phyloP scores from a whole-genome alignment of 2,329 filamentous ascomycete genomes.

The Phialocephala sp. region DNA sequence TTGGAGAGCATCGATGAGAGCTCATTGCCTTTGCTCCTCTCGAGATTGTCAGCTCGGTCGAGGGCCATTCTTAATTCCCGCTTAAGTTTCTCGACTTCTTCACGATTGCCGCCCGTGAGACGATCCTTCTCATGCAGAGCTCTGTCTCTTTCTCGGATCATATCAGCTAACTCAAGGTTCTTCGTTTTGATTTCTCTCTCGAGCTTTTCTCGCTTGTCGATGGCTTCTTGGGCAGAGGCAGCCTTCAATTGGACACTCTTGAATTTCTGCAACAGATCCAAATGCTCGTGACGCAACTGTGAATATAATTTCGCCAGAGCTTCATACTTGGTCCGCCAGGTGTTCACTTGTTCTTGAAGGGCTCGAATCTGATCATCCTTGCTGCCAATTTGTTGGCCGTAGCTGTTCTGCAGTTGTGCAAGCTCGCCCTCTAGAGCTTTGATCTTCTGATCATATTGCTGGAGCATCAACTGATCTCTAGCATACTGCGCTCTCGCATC shows the following conservation, averaged over 20 bases:
- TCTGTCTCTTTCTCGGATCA: constrained; percentile 96
- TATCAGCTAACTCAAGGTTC: constrained; percentile 97
- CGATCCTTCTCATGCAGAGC: constrained; percentile 93
- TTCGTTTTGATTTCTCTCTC: constrained; percentile 99
- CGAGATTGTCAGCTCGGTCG: constrained; percentile 89
- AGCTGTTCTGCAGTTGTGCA: constrained; percentile 78
- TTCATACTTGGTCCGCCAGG: constrained; percentile 97
- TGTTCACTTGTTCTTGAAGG: constrained; percentile 96
- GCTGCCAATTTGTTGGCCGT: constrained; percentile 82
- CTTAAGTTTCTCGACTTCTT: constrained; percentile 93
- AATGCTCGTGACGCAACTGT: constrained; percentile 90
- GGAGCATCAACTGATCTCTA: constrained; percentile 94
- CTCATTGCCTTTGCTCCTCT: constrained; percentile 92
- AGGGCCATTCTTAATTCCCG: constrained; percentile 91
- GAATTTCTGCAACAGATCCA: constrained; percentile 94
- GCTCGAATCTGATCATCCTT: constrained; percentile 94
- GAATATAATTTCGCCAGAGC: constrained; percentile 96
- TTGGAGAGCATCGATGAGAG: constrained; percentile 92
- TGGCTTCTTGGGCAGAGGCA: constrained; percentile 94
- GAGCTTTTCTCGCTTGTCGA: constrained; percentile 91
- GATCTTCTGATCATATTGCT: constrained; percentile 94
- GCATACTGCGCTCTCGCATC: constrained; percentile 95
- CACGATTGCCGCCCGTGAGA: constrained; percentile 82
- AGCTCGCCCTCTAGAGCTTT: constrained; percentile 92
- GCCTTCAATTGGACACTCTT: constrained; percentile 96